These are phyloP conservation scores for Coemansia sp. DNA, from an alignment of 192 early-diverging fungal species.

Conservation along the genomic window DNA sequence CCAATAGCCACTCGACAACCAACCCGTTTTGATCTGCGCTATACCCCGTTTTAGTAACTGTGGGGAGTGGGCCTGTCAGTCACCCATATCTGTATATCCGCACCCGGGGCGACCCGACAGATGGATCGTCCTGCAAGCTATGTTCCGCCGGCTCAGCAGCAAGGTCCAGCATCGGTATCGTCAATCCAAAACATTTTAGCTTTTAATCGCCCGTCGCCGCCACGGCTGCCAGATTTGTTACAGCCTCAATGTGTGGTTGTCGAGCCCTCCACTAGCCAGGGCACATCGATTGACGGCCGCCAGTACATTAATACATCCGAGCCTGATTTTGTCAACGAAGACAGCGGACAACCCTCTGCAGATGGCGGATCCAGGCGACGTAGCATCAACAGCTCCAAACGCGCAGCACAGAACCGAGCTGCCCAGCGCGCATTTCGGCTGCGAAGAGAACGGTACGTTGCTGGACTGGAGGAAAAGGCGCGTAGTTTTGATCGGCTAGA, in stretches of 20 bases:
- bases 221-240: background rate
- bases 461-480: constrained; percentile 49
- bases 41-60: background rate
- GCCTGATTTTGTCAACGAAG: constrained; percentile 25
- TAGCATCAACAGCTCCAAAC: constrained; percentile 52
- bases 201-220: constrained; percentile 9
- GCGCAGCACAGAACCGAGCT: constrained; percentile 51
- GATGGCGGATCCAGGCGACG: constrained; percentile 30
- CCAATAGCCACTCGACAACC: background rate
- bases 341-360: constrained; percentile 13
- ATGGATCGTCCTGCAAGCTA: constrained; percentile 35
- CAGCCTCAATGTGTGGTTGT: background rate
- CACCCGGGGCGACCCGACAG: constrained; percentile 3
- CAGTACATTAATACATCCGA: constrained; percentile 22
- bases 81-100: background rate
- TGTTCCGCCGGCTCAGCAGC: constrained; percentile 19
- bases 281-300: constrained; percentile 13
- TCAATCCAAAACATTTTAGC: constrained; percentile 27
- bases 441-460: constrained; percentile 45
- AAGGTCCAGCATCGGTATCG: constrained; percentile 10
- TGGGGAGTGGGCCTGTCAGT: background rate
- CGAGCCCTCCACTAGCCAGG: constrained; percentile 12
- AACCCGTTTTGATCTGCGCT: background rate
- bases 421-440: constrained; percentile 50
- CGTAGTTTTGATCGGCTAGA: constrained; percentile 43